Percentiles rank a stretch among this genome's conserved stretches.
Evolutionary conservation across 441 rosid genomes (phyloP).

Genomic region (Isatis lusitanica): DNA sequence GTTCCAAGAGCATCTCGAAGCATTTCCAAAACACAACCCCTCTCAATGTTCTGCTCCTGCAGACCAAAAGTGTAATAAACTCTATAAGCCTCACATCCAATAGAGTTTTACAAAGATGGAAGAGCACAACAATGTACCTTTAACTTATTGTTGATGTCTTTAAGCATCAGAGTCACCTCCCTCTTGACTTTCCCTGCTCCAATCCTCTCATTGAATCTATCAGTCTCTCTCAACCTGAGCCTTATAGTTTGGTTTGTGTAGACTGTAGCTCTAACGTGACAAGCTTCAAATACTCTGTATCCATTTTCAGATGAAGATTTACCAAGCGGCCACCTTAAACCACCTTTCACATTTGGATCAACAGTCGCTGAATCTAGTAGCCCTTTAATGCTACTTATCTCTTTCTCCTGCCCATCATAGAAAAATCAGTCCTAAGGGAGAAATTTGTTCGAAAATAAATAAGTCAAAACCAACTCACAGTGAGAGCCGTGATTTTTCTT

Average conservation of each 20-base stretch:
- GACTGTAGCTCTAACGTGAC: conserved; percentile 45
- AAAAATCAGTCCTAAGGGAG: not conserved
- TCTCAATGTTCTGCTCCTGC: conserved; percentile 27
- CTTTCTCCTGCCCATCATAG: conserved; percentile 51
- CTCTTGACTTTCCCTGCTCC: conserved; percentile 43
- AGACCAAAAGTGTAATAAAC: not conserved
- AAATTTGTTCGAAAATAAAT: not conserved
- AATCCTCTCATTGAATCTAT: conserved; percentile 48
- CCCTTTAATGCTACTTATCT: conserved; percentile 43
- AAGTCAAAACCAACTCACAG: conserved; percentile 45
- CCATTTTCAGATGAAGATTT: conserved; percentile 47
- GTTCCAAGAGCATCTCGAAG: conserved; percentile 24
- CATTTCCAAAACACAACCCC: conserved; percentile 3
- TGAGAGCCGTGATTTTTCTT: conserved; percentile 38
- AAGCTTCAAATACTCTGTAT: conserved; percentile 47
- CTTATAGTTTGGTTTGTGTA: conserved; percentile 44
- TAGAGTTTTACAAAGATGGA: not conserved
- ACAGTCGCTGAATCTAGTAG: conserved; percentile 52
- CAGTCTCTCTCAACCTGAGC: conserved; percentile 54
- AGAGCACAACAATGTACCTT: conserved; percentile 11
- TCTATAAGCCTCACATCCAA: not conserved
- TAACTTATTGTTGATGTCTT: conserved; percentile 36
- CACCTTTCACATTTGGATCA: conserved; percentile 69
- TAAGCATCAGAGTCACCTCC: conserved; percentile 51
- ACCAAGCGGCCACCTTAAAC: conserved; percentile 67